Base-by-base conservation (phyloP, 192 early-diverging fungal genomes). In the Coemansia sp. region DNA sequence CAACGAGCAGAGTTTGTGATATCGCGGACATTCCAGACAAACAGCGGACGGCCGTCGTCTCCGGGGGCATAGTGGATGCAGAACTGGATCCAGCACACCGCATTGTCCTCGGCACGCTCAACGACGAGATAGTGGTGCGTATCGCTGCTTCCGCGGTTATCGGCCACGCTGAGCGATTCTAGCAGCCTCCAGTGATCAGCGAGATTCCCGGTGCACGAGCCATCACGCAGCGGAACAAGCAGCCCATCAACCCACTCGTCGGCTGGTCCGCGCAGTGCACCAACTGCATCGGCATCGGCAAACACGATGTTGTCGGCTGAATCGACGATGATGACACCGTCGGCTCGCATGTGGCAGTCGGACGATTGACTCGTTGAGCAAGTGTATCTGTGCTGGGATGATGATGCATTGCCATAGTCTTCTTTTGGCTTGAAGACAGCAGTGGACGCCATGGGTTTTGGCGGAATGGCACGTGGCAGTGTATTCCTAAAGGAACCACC, bases 331-430 rank as follows among this genome's bases (percentile, higher is more conserved):
- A 76, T 36, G 63, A 82, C 66, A 36, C 79, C 79, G 19, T 56
- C 72, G n/a, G 74, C 64, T 45, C 79, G 73, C 66, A 82, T 57
- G 49, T 76, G 67, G 68, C 79, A 82, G n/a, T 69, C 63, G 58
- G 62, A 72, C 12, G 78, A 63, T 42, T 62, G 78, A 21, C 54
- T 36, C 52, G 49, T 61, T 39, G 41, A 41, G 16, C 57, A 59
- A 9, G 57, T 40, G 18, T 59, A 16, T 41, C 21, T 40, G 15
- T 37, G 18, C n/a, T 41, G 57, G 16, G 40, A 59, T 41, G 57
- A 11, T 4, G 32, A 32, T 32, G 46, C 46, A 11, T 47, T n/a
- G 46, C 46, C 15, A 59, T 59, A 19, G 22, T 12, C 51, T 26
- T 19, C 51, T 22, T 54, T 21, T 54, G 51, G 51, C 2, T 9